Percentiles rank a stretch among this genome's conserved stretches.
phyloP scores from a whole-genome alignment of 164 flowering plant species.

The Piper longum region DNA sequence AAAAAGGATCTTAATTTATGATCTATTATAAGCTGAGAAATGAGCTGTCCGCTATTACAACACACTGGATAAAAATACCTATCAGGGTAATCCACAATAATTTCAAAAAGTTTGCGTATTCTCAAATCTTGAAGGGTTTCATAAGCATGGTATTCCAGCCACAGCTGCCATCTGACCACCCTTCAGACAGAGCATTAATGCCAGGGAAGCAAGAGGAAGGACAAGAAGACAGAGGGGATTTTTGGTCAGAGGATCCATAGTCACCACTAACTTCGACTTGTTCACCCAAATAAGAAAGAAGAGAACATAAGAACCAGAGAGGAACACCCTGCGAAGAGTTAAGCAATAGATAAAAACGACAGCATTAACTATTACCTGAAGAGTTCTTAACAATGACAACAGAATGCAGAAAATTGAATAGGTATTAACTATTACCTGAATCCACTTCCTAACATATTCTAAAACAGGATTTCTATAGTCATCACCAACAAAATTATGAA shows the following conservation, averaged over 20 bases:
- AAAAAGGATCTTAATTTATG: no score
- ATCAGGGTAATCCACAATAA: constrained; percentile 96
- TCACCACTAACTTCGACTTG: constrained; percentile 33
- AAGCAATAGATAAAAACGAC: constrained; percentile 4
- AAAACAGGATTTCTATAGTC: constrained; percentile 76
- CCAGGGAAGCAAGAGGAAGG: constrained; percentile 59
- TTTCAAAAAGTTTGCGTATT: constrained; percentile 89
- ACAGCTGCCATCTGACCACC: constrained; percentile 83
- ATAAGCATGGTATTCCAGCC: constrained; percentile 94
- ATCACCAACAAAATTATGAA: constrained; percentile 81
- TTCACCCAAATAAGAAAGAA: constrained; percentile 86
- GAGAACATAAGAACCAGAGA: constrained; percentile 74
- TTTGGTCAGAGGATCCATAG: constrained; percentile 35
- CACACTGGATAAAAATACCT: constrained; percentile 30
- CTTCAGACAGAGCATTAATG: constrained; percentile 63
- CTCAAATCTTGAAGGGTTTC: constrained; percentile 95
- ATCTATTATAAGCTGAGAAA: not conserved
- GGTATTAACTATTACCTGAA: constrained; percentile 37
- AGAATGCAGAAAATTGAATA: not conserved
- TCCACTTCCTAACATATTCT: constrained; percentile 76
- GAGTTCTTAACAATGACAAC: not conserved
- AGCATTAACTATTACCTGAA: not conserved
- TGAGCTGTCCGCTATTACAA: not conserved
- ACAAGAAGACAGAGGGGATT: constrained; percentile 69
- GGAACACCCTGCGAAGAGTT: constrained; percentile 64